A percentile compares a stretch with the other conserved stretches of the same genome.
Evolutionary conservation across 2,329 filamentous ascomycete species (phyloP).

Genomic region (Fusarium subglutinans): DNA sequence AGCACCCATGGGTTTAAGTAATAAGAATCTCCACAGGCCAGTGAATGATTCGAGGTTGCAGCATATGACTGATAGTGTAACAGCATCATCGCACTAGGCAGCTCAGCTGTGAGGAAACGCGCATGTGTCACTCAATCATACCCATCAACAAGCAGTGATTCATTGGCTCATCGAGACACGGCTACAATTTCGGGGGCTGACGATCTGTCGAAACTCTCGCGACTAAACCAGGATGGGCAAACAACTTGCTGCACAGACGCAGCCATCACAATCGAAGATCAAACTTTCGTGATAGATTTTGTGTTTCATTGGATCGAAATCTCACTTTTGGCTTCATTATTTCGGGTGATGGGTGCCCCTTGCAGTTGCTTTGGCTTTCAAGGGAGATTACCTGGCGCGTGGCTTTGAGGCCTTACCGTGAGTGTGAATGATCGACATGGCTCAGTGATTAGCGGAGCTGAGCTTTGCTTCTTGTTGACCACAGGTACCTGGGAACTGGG

Average conservation of each 20-base stretch:
- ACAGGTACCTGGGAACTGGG: neutral
- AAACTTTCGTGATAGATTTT: neutral
- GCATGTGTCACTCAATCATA: neutral
- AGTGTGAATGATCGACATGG: neutral
- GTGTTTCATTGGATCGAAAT: neutral
- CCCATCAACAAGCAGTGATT: neutral
- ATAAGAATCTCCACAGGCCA: neutral
- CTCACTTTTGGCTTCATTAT: neutral
- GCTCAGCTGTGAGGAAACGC: neutral
- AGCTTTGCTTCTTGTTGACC: neutral
- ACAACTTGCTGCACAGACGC: neutral
- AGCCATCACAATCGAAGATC: neutral
- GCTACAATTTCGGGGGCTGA: neutral
- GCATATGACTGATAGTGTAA: neutral
- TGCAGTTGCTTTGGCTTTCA: neutral
- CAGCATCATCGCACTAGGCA: neutral
- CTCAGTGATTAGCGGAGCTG: neutral
- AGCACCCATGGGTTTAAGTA: conserved; percentile 6
- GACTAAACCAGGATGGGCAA: neutral
- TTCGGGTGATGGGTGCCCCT: neutral
- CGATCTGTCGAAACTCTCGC: neutral
- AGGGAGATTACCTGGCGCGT: neutral
- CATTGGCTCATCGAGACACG: neutral
- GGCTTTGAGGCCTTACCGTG: neutral
- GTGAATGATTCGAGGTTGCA: neutral